Conservation (phyloP, 2,329 filamentous ascomycete species). For the Epichloe amarillans region DNA sequence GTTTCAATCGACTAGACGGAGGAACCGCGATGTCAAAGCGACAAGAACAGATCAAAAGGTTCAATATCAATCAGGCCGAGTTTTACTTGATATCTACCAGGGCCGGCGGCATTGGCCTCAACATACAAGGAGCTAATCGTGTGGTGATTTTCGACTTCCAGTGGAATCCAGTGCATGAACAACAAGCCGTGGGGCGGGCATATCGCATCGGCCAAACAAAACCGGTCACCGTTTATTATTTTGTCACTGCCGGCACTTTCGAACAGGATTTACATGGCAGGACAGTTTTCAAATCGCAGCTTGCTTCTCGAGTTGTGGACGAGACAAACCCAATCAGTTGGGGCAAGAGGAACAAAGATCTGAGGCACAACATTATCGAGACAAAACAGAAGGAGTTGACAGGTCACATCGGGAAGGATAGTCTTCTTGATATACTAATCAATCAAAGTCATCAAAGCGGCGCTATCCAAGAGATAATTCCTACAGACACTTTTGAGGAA, state of each 20-base stretch:
- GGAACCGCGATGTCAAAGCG: slow-evolving; percentile 40
- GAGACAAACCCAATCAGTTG: slow-evolving; percentile 62
- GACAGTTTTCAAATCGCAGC: slow-evolving; percentile 68
- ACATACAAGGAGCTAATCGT: slow-evolving; percentile 71
- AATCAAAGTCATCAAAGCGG: slow-evolving; percentile 11
- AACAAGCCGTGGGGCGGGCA: slow-evolving; percentile 75
- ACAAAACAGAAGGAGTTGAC: slow-evolving; percentile 37
- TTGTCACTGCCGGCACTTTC: slow-evolving; percentile 65
- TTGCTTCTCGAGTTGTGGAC: slow-evolving; percentile 71
- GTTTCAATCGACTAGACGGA: slow-evolving; percentile 54
- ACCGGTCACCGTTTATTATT: slow-evolving; percentile 71
- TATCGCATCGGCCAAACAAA: slow-evolving; percentile 78
- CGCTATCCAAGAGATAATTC: slow-evolving; percentile 42
- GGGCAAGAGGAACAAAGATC: slow-evolving; percentile 41
- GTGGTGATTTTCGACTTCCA: slow-evolving; percentile 76
- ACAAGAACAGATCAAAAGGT: slow-evolving; percentile 50
- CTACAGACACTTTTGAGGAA: slow-evolving; percentile 60
- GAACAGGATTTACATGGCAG: slow-evolving; percentile 63
- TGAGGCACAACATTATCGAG: slow-evolving; percentile 44
- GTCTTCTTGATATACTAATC: slow-evolving; percentile 39
- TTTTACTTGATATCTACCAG: slow-evolving; percentile 73
- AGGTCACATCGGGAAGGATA: slow-evolving; percentile 47
- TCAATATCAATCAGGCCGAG: slow-evolving; percentile 45
- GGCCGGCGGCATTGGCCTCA: slow-evolving; percentile 72
- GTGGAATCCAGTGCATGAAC: slow-evolving; percentile 70